Conservation (phyloP, 257 asterid genomes). For the Linderniella brevidens region DNA sequence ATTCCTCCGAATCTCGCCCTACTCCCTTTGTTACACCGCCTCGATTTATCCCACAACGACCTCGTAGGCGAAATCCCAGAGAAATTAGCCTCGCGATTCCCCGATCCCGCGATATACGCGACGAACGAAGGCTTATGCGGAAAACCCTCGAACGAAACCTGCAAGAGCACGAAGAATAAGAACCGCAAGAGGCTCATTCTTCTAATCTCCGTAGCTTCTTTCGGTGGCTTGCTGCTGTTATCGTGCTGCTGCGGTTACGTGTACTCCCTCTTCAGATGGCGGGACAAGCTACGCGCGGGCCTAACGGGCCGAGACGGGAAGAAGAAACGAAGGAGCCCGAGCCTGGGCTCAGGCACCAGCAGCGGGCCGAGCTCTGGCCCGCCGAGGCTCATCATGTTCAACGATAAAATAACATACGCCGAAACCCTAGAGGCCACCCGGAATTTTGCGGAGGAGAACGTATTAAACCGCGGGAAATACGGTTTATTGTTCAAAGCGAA, state of each 20-base stretch:
- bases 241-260: constrained; percentile 27
- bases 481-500: constrained; percentile 61
- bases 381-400: constrained; percentile 62
- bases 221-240: constrained; percentile 27
- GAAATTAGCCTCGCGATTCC: constrained; percentile 28
- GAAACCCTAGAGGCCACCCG: constrained; percentile 81
- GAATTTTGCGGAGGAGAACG: constrained; percentile 83
- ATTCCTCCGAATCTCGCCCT: constrained; percentile 28
- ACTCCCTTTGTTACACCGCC: constrained; percentile 20
- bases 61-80: constrained; percentile 48
- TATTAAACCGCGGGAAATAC: constrained; percentile 49
- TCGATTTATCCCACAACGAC: constrained; percentile 29
- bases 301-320: constrained; percentile 35
- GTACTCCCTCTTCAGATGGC: constrained; percentile 28
- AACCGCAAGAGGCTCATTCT: constrained; percentile 29
- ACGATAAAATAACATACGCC: constrained; percentile 53
- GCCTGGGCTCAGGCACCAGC: constrained; percentile 29
- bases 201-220: constrained; percentile 24
- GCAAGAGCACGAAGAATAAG: constrained; percentile 14
- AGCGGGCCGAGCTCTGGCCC: constrained; percentile 50
- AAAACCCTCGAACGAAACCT: constrained; percentile 21
- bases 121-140: constrained; percentile 36
- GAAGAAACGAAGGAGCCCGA: constrained; percentile 34
- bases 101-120: constrained; percentile 24
- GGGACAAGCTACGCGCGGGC: constrained; percentile 35